Conservation (phyloP, 2,329 filamentous ascomycete genomes). For the Aspergillus bombycis region DNA sequence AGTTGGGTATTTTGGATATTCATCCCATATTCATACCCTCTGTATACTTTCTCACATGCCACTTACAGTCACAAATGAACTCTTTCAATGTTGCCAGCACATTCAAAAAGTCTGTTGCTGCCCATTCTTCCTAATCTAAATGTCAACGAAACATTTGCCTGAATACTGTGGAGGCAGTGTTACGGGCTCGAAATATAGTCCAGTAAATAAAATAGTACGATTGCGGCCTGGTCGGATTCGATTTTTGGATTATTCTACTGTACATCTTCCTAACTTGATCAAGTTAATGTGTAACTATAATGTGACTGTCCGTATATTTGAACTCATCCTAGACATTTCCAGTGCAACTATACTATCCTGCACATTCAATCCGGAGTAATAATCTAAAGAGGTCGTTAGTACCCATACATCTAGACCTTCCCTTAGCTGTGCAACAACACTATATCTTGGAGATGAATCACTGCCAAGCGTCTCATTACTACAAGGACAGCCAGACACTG, state of each 20-base stretch:
- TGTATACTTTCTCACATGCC: not conserved
- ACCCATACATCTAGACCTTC: not conserved
- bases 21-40: not conserved
- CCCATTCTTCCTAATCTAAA: not conserved
- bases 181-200: not conserved
- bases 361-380: not conserved
- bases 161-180: not conserved
- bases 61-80: not conserved
- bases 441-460: not conserved
- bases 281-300: constrained; percentile 3
- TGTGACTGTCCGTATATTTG: not conserved
- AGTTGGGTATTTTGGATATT: not conserved
- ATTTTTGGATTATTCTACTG: not conserved
- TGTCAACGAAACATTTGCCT: not conserved
- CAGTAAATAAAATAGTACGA: not conserved
- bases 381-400: not conserved
- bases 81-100: not conserved
- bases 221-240: not conserved
- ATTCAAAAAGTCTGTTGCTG: not conserved
- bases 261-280: not conserved
- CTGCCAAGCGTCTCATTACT: not conserved
- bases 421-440: not conserved
- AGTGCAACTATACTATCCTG: not conserved
- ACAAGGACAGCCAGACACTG: not conserved
- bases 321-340: not conserved